Evolutionary conservation across 2,329 filamentous ascomycete genomes (phyloP), one percentile per base, ranked within the genome.

Genomic region (Cercospora zeae-maydis): DNA sequence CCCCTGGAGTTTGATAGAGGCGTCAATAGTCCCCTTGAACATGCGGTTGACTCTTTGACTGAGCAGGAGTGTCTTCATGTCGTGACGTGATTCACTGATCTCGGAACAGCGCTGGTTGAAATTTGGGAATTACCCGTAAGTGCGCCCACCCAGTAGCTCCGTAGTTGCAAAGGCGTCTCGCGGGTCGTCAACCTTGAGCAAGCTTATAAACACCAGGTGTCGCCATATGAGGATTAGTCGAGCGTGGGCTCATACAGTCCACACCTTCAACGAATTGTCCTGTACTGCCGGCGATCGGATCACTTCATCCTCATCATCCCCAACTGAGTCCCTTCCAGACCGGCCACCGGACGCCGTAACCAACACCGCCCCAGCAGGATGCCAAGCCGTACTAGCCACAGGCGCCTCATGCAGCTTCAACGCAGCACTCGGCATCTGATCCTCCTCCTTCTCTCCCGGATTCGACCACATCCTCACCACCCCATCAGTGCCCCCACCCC

Each of bases 401-500:
- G 78, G 70, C 70, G 83, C 81, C 65, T 79, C 72, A 70, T 84
- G 81, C 4, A 79, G 72, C 36, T 78, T 72, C 67, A 77, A 77
- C 63, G 78, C 76, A 67, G 73, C 78, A 63, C 78, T 76, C 1
- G 82, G 78, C 19, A 73, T 66, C 36, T 80, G 72, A 3, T 74
- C 72, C 9, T 79, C 82, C 59, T 76, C 76, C 19, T 67, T 69
- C 39, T 71, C 67, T n/a, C 78, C 74, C 1, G 81, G 77, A 62
- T 81, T 75, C 45, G 73, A 75, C 83, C 83, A 85, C 59, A 79
- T 71, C 52, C 72, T 68, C 21, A 76, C 70, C 4, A 68, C 69
- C 0, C 86, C 86, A 75, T 88, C 85, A 0, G 73, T 79, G 0
- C 84, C 85, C 9, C 86, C 86, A 51, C 77, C 80, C 84, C 84